Base-by-base conservation (phyloP, 2,329 filamentous ascomycete genomes). In the Dactylonectria estremocensis region DNA sequence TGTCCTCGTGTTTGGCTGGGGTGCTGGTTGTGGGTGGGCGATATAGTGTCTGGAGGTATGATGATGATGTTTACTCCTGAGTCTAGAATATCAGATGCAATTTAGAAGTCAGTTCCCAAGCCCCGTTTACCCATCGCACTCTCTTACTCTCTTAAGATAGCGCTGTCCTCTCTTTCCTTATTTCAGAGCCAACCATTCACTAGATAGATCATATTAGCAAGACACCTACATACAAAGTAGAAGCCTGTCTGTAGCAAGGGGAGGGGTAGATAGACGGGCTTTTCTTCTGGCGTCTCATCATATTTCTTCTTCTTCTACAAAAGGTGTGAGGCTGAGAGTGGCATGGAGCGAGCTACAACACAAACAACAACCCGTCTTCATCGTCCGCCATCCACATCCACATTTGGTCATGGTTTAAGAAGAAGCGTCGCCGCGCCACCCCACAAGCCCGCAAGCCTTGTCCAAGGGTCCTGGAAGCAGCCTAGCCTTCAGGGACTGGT, bases 281-380 rank as follows among this genome's bases (percentile, higher is more conserved):
- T 7, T 43, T 4, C 16, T 16, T 16, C 40, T 46, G 45, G 8
- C 8, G 18, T 46, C 18, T 20, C 45, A 20, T 13, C 2, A 20
- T 70, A 49, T 56, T 53, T 59, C 70, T 64, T 5, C 20, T 70
- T 57, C 59, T 53, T 59, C 70, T 64, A 68, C 40, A 60, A 61
- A 70, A 70, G 64, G 70, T 58, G 49, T 22, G 50, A 53, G 50
- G 50, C 50, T 53, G n/a, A 53, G 18, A 18, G n/a, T 0, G 33
- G 35, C n/a, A 53, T 35, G 48, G 28, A 53, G 16, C 24, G 40
- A 7, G 31, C n/a, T 22, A 40, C 43, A 20, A 40, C 37, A 56
- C 50, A 46, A 49, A 5, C 22, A 57, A 58, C 35, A 35, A 28
- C 24, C 57, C 63, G 57, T 43, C 45, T 55, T 28, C 20, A n/a